phyloP scores from a whole-genome alignment of 257 asterid species.

The Penstemon davidsonii region DNA sequence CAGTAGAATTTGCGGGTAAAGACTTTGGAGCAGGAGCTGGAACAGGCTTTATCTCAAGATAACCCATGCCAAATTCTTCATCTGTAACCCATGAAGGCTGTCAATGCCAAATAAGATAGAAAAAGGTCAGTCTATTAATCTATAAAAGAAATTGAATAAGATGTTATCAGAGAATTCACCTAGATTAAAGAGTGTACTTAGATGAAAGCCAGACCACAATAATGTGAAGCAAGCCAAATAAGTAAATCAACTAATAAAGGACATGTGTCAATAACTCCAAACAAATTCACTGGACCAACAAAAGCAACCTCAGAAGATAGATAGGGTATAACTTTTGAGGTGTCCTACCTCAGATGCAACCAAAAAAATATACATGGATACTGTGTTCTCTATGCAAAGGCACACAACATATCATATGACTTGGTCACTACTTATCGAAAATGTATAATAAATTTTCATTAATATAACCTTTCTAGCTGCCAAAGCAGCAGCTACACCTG shows the following conservation, averaged over 20 bases:
- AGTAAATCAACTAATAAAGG: slow-evolving; percentile 21
- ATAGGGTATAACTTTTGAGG: neutral
- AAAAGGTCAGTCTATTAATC: slow-evolving; percentile 18
- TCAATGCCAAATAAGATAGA: slow-evolving; percentile 24
- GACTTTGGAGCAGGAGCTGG: slow-evolving; percentile 65
- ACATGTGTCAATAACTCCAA: slow-evolving; percentile 15
- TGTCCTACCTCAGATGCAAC: slow-evolving; percentile 1
- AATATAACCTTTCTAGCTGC: slow-evolving; percentile 87
- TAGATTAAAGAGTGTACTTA: slow-evolving; percentile 17
- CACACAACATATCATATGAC: neutral
- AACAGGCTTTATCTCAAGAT: slow-evolving; percentile 79
- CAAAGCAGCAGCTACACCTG: slow-evolving; percentile 96
- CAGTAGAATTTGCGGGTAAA: slow-evolving; percentile 46
- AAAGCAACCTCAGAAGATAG: slow-evolving; percentile 21
- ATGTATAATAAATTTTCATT: neutral
- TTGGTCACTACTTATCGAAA: neutral
- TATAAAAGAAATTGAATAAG: slow-evolving; percentile 11
- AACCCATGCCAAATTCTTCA: slow-evolving; percentile 99
- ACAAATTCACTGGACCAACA: slow-evolving; percentile 2
- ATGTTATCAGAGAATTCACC: slow-evolving; percentile 1
- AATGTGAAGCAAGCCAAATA: slow-evolving; percentile 18
- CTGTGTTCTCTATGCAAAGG: neutral
- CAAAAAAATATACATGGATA: slow-evolving; percentile 6
- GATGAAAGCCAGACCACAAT: slow-evolving; percentile 20
- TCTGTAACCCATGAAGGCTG: slow-evolving; percentile 99